Base-by-base conservation (phyloP, 2,329 filamentous ascomycete species). In the Pezicula neosporulosa region DNA sequence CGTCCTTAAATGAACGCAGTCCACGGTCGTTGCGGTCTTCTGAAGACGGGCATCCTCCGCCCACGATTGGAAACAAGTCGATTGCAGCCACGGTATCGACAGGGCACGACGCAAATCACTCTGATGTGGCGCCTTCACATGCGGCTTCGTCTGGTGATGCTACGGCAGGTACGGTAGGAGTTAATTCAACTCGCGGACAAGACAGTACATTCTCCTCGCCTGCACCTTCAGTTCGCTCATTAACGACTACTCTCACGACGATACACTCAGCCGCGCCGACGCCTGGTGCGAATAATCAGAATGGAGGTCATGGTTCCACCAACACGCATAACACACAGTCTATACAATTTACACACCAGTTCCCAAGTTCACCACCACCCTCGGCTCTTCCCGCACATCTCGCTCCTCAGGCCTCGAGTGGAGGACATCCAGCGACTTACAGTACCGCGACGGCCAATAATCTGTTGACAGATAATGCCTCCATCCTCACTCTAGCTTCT, bases 211-310 rank as follows among this genome's bases (percentile, higher is more conserved):
- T 93, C 67, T 92, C 88, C 16, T 92, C 89, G 12, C 89, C 89
- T 2, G 87, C 89, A 33, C 89, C 89, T 24, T 93, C 89, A 7
- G 83, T 90, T 44, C 86, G 85, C 55, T 93, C 89, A 2, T 75
- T 95, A 49, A 89, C 89, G 1, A 94, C 89, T 0, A 94, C 89
- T 1, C 75, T 95, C 50, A 94, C 90, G 0, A 95, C 89, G 0
- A 91, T 95, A 53, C 89, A 93, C 63, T 93, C 89, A 1, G 81
- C 82, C 3, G 81, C 83, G 4, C 77, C 76, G 18, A 69, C 65
- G 46, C 63, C 64, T 49, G 68, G 60, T 54, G 70, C 72, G 51
- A 73, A 67, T 58, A 72, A 63, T 52, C 36, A 63, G 60, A 44
- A 64, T 75, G 36, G 70, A 74, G 58, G 77, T 73, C 62, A 73